Evolutionary conservation across 116 monocot species (phyloP), one percentile per base, ranked within the genome.

Genomic region (Iris pallida): DNA sequence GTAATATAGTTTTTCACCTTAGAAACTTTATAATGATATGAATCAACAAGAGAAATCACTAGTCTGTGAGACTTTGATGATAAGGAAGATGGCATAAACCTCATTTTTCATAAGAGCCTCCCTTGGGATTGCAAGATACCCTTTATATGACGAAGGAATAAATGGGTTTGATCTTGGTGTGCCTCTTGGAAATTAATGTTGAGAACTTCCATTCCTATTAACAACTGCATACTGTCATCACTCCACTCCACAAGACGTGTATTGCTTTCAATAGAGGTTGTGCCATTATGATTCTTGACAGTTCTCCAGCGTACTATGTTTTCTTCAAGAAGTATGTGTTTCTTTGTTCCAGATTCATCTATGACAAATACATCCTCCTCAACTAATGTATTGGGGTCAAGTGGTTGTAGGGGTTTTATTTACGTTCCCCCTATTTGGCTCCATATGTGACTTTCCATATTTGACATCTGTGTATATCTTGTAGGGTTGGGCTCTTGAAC

Each of bases 41-140:
- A 99, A 81, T 99, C 99, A 63, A 99, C 99, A 63, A 99, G 76
- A 71, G 99, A 93, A 74, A 90, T 99, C 70, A 99, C 78, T 43
- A 90, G 72, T 7, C 93, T 81, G 74, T 99, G 99, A 64, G 99
- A 99, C 61, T 93, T 99, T 59, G 99, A 95, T 65, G 93, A 80
- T 61, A 99, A 85, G 42, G 99, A 99, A 72, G 99, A 99, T 58
- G 99, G 99, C 99, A 93, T 99, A 78, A 99, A 93, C 61, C 84
- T 86, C 99, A 99, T 99, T 75, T 99, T 99, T 53, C 48, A 76
- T 63, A 90, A 74, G 57, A 99, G 83, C 65, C 88, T 93, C 63
- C 99, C 99, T 90, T 99, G 99, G 30, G 93, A 99, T 85, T 99
- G 99, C 61, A 99, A 74, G 68, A 99, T 86, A 68, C 99, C 99